phyloP scores from a whole-genome alignment of 139 green algal genomes.

The Desmodesmus armatus region DNA sequence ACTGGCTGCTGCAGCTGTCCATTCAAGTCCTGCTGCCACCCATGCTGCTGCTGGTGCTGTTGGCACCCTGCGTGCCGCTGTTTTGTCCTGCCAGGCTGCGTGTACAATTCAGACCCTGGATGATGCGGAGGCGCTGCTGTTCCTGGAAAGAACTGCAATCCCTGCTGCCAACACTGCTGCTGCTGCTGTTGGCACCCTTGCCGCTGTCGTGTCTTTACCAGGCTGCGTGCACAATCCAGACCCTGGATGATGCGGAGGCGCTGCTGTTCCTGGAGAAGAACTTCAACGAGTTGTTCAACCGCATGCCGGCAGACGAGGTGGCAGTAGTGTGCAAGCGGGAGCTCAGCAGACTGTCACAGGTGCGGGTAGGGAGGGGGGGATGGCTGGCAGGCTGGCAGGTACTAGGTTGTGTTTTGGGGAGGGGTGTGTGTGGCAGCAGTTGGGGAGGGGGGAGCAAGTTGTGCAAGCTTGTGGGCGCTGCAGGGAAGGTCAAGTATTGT shows the following conservation, averaged over 20 bases:
- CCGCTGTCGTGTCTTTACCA: not conserved
- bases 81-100: no score
- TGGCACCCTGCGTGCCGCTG: not conserved
- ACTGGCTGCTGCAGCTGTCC: no score
- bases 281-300: conserved; percentile 52
- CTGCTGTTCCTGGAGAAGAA: conserved; percentile 68
- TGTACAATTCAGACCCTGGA: conserved; percentile 63
- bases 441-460: no score
- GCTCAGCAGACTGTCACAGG: conserved; percentile 44
- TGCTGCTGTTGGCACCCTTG: not conserved
- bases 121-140: conserved; percentile 65
- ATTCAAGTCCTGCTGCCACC: no score
- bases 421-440: no score
- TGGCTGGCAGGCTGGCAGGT: not conserved
- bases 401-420: no score
- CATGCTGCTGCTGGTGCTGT: not conserved
- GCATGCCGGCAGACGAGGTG: conserved; percentile 44
- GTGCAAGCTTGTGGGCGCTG: no score
- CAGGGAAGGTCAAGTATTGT: no score
- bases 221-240: conserved; percentile 64
- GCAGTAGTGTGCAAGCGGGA: conserved; percentile 29
- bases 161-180: not conserved
- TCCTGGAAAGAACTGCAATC: conserved; percentile 64
- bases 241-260: conserved; percentile 60
- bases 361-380: not conserved